Evolutionary conservation across 345 rosid species (phyloP).

Genomic region (Iberis pinnata): DNA sequence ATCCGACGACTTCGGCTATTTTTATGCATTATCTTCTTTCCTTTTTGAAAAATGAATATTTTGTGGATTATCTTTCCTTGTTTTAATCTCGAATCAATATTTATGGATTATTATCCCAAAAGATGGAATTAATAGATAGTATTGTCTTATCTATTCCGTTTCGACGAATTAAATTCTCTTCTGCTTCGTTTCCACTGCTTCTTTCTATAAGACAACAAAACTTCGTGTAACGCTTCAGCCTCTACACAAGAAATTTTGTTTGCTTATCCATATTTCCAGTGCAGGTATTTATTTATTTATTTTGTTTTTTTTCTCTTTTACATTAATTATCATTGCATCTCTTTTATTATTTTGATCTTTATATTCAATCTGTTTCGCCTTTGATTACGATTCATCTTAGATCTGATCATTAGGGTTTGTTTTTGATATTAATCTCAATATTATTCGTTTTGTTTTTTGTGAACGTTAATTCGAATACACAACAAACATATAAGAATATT

Average conservation of each 20-base stretch:
- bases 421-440: not conserved
- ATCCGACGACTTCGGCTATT: conserved; percentile 19
- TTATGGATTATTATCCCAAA: not conserved
- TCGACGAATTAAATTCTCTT: conserved; percentile 24
- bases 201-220: conserved; percentile 30
- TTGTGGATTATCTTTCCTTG: too few species aligned
- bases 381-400: not conserved
- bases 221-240: conserved; percentile 24
- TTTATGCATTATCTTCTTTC: conserved; percentile 19
- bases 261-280: conserved; percentile 9
- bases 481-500: conserved; percentile 6
- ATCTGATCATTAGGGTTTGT: conserved; percentile 10
- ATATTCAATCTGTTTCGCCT: conserved; percentile 8
- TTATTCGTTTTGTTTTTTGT: not conserved
- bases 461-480: not conserved
- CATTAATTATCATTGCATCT: too few species aligned
- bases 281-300: conserved; percentile 19
- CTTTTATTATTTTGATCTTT: not conserved
- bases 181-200: conserved; percentile 24
- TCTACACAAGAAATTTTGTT: conserved; percentile 12
- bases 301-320: not conserved
- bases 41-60: too few species aligned
- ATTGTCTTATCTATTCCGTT: conserved; percentile 16
- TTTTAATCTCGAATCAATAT: not conserved
- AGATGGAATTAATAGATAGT: conserved; percentile 6